Percentiles rank a stretch among this genome's conserved stretches.
phyloP scores from a whole-genome alignment of 345 rosid genomes.

The Boechera stricta region DNA sequence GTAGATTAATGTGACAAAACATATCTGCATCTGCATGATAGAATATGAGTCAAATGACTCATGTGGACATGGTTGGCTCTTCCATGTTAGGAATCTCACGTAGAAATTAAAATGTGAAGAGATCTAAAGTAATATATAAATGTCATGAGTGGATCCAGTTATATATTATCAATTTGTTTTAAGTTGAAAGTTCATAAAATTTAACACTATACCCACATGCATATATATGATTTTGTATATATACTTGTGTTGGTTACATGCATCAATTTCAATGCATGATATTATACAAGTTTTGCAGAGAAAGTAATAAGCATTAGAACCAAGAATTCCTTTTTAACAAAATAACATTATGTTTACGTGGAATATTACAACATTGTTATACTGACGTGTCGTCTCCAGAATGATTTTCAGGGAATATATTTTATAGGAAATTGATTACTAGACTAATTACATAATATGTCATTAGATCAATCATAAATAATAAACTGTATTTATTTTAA shows the following conservation, averaged over 20 bases:
- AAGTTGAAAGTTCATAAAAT: not conserved
- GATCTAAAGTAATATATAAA: not conserved
- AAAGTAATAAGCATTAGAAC: not conserved
- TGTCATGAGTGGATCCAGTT: not conserved
- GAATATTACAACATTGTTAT: too few relatives aligned
- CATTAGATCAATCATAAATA: too few relatives aligned
- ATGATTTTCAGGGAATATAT: too few relatives aligned
- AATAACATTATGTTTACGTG: too few relatives aligned
- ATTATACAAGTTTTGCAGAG: not conserved
- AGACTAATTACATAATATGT: too few relatives aligned
- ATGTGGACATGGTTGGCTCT: constrained; percentile 28
- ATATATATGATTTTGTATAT: constrained; percentile 6
- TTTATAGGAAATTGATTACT: too few relatives aligned
- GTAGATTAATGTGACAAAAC: constrained; percentile 26
- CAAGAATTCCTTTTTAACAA: not conserved
- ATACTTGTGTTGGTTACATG: constrained; percentile 22
- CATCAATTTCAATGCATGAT: constrained; percentile 8
- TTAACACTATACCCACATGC: not conserved
- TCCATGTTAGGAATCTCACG: not conserved
- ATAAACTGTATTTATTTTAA: too few relatives aligned
- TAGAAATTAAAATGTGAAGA: not conserved
- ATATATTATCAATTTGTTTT: not conserved
- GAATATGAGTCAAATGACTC: constrained; percentile 26
- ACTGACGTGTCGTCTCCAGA: too few relatives aligned
- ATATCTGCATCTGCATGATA: constrained; percentile 35